Evolutionary conservation across 768 basidiomycete genomes (phyloP), one percentile per base, ranked within the genome.

Genomic region (Rhodotorula paludigena): DNA sequence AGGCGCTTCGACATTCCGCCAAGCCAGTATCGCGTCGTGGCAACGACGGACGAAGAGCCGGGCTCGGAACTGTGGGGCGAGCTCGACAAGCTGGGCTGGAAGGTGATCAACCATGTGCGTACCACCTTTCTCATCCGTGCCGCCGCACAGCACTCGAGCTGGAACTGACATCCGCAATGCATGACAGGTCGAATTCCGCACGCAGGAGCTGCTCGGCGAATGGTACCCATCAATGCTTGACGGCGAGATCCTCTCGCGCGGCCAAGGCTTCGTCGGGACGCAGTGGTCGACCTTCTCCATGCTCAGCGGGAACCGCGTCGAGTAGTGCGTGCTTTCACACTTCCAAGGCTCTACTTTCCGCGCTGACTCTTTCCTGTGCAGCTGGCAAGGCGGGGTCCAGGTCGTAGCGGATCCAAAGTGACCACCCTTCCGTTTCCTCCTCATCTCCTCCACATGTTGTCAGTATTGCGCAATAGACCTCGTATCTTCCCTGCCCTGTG

Each of bases 331-430:
- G 38, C 11, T 41, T 16, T 18, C 20, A 2, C 28, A 33, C n/a
- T 9, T 39, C 23, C 14, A 10, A 1, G 2, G 9, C 28, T 28
- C 1, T 10, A 8, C 5, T 25, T 28, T 10, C 7, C 39, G 12
- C n/a, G 9, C 55, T 16, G 23, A 9, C 15, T 25, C 33, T 3
- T 11, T 14, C 39, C 15, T 11, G 5, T 18, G 16, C 28, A 57
- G 56, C 30, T 57, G 39, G 56, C 56, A 23, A 44, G 41, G 56
- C 42, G 56, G 56, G 30, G 11, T 57, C 7, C 39, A 57, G 30
- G 41, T 44, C n/a, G 56, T 32, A 3, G 54, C 54, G 3, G n/a
- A 38, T 14, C 52, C 52, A 36, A 36, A 35, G 36, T 53, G 15
- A n/a, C 16, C 33, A 16, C 48, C 8, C 41, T 42, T 15, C 5